These are phyloP conservation scores for Fomes fomentarius DNA, from an alignment of 1,284 basidiomycete genomes.

Conservation along the genomic window DNA sequence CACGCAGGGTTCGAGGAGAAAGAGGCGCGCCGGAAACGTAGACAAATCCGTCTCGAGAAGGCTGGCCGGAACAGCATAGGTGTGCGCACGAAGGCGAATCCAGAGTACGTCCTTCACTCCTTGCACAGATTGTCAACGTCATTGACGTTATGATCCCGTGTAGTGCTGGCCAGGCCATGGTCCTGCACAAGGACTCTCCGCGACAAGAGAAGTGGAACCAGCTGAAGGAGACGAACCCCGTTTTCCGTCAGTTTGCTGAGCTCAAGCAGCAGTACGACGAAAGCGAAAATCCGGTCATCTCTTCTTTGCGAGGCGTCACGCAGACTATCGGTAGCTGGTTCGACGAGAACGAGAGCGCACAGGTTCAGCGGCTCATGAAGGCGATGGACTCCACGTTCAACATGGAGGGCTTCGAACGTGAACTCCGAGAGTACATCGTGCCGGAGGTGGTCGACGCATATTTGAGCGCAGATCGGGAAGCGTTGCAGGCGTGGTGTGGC, in stretches of 20 bases:
- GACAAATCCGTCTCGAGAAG: conserved; percentile 79
- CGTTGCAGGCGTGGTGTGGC: conserved; percentile 90
- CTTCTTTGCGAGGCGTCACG: conserved; percentile 82
- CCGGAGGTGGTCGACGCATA: conserved; percentile 98
- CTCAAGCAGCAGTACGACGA: conserved; percentile 84
- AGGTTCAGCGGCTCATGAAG: conserved; percentile 89
- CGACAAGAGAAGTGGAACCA: conserved; percentile 78
- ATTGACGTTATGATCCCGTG: neutral
- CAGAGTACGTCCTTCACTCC: conserved; percentile 79
- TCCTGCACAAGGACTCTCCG: conserved; percentile 81
- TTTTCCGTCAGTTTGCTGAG: conserved; percentile 63
- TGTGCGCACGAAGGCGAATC: conserved; percentile 63
- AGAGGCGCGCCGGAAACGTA: conserved; percentile 78
- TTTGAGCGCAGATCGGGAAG: conserved; percentile 85
- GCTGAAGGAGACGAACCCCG: conserved; percentile 75
- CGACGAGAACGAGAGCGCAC: conserved; percentile 97
- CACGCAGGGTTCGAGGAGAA: conserved; percentile 95
- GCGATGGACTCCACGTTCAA: conserved; percentile 87
- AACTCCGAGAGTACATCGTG: conserved; percentile 95
- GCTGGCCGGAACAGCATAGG: conserved; percentile 71
- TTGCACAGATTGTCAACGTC: too few relatives aligned
- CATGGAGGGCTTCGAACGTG: conserved; percentile 86
- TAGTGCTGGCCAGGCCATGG: conserved; percentile 85
- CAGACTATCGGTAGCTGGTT: conserved; percentile 88
- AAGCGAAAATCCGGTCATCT: conserved; percentile 90